Base-by-base conservation (phyloP, 2,329 filamentous ascomycete genomes). In the Stromatinia cepivora region DNA sequence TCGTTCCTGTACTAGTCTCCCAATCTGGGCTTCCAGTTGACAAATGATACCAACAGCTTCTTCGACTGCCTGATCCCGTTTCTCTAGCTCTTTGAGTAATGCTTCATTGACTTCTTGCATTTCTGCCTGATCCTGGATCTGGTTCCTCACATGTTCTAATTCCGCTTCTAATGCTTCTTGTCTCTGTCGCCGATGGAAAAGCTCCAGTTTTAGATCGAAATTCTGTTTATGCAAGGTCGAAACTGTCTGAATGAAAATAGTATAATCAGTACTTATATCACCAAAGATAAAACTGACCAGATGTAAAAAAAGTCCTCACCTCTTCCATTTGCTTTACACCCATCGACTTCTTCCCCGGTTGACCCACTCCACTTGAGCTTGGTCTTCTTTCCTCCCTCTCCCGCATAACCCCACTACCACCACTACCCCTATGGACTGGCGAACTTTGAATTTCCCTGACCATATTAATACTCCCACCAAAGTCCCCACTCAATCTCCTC, bases 161-260 rank as follows among this genome's bases (percentile, higher is more conserved):
- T 83, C 82, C 46, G 84, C 82, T 75, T 92, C 88, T 46, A 92
- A 75, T 31, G 81, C 81, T 11, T 82, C 83, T 75, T 90, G 88
- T 66, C 85, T 84, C 78, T 92, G 86, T 39, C 90, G 84, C 9
- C 89, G 84, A 76, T 92, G 89, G 73, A 86, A 91, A 0, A 93
- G 79, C 76, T 92, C 90, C 45, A 92, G 82, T 78, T 93, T 92
- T 54, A 93, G 82, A 73, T 92, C 90, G 73, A 92, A 93, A 75
- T 92, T 93, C 79, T 92, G 87, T 77, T 93, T 93, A 78, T 90
- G 88, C 31, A 92, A 80, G 1, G 83, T 88, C 6, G 90, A 90
- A 66, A 92, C 80, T 67, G 88, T 86, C 84, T 90, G 62, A 56
- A 42, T 5, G 15, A 34, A 31, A 31, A 28, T 4, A 17, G 2